Evolutionary conservation across 1,284 basidiomycete genomes (phyloP).

Genomic region (Apiotrichum gracile): DNA sequence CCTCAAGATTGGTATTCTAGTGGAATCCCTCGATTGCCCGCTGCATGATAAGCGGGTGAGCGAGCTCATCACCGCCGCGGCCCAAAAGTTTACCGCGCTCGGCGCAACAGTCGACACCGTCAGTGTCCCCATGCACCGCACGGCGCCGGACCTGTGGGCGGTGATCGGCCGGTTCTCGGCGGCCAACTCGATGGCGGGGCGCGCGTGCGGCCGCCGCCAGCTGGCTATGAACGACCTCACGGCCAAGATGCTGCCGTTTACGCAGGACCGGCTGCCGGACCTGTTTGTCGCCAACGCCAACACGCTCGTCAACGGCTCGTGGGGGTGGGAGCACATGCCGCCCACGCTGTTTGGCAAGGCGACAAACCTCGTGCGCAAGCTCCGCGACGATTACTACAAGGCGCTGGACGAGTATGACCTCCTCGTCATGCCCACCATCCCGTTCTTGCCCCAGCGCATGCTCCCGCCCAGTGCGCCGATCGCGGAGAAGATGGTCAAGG

Average conservation of each 20-base stretch:
- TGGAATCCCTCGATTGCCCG: slow-evolving; percentile 47
- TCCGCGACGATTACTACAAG: slow-evolving; percentile 48
- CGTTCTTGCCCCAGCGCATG: slow-evolving; percentile 19
- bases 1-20: slow-evolving; percentile 48
- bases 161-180: slow-evolving; percentile 29
- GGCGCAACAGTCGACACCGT: slow-evolving; percentile 17
- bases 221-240: slow-evolving; percentile 48
- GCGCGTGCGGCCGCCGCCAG: slow-evolving; percentile 39
- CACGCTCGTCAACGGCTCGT: slow-evolving; percentile 21
- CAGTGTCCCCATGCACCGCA: slow-evolving; percentile 26
- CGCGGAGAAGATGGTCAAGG: slow-evolving; percentile 20
- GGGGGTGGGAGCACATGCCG: slow-evolving; percentile 23
- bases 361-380: slow-evolving; percentile 44
- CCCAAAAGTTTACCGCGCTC: slow-evolving; percentile 8
- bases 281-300: slow-evolving; percentile 6
- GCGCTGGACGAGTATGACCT: slow-evolving; percentile 48
- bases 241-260: slow-evolving; percentile 46
- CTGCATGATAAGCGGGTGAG: slow-evolving; percentile 27
- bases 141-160: slow-evolving; percentile 20
- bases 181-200: slow-evolving; percentile 30
- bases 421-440: slow-evolving; percentile 50
- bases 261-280: slow-evolving; percentile 48
- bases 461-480: slow-evolving; percentile 7
- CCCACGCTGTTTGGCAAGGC: slow-evolving; percentile 24
- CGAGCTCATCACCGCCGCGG: slow-evolving; percentile 13